phyloP scores from a whole-genome alignment of 768 basidiomycete genomes.

The Dictyophora rubrovolvata region DNA sequence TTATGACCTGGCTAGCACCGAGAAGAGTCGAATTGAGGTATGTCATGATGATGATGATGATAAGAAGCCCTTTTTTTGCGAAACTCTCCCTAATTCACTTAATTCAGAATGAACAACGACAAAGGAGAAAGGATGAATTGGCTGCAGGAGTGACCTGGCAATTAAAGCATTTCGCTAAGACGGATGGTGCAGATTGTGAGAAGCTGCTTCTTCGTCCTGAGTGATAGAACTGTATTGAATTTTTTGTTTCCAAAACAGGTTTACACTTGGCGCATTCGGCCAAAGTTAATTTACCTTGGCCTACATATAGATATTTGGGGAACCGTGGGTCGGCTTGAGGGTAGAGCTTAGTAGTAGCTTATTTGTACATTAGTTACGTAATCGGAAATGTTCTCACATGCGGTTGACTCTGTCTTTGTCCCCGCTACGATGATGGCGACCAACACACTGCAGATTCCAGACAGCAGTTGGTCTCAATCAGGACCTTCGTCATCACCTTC shows the following conservation, averaged over 20 bases:
- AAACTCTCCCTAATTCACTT: background rate
- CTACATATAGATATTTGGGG: background rate
- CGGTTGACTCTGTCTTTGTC: background rate
- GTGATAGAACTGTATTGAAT: no score
- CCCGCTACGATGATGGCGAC: background rate
- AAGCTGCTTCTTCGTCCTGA: no score
- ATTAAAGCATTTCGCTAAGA: constrained; percentile 57
- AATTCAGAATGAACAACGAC: constrained; percentile 80
- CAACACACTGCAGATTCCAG: constrained; percentile 4
- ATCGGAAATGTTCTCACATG: background rate
- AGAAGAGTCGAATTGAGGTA: constrained; percentile 90
- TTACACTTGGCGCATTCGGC: background rate
- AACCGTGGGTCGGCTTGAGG: background rate
- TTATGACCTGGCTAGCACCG: constrained; percentile 80
- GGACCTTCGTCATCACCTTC: constrained; percentile 1
- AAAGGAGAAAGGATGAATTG: constrained; percentile 72
- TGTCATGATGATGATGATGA: constrained; percentile 11
- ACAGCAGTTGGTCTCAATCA: constrained; percentile 6
- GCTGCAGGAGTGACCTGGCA: constrained; percentile 65
- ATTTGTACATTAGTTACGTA: background rate
- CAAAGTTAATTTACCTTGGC: background rate
- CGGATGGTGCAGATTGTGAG: background rate
- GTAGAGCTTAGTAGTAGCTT: background rate
- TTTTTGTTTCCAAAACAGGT: background rate
- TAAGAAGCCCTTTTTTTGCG: background rate